Percentiles rank a stretch among this genome's conserved stretches.
Conservation (phyloP, 1,284 basidiomycete genomes). For the Ceratobasidium theobromae region DNA sequence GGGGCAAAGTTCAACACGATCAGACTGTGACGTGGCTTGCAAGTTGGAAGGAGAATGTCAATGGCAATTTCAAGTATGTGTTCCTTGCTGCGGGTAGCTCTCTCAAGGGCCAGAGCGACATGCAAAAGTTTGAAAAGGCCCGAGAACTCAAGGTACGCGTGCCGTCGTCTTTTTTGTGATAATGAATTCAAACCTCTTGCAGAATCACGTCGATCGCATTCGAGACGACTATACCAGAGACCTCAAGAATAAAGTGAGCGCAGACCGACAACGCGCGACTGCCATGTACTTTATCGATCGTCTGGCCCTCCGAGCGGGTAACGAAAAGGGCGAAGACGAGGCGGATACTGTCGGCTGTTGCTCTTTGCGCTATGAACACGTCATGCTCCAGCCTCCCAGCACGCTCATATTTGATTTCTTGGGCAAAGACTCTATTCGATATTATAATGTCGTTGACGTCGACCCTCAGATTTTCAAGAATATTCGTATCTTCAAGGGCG, state of each 20-base stretch:
- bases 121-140: slow-evolving; percentile 95
- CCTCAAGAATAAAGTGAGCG: slow-evolving; percentile 87
- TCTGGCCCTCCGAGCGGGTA: slow-evolving; percentile 92
- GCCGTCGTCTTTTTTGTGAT: background rate
- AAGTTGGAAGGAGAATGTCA: slow-evolving; percentile 96
- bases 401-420: slow-evolving; percentile 91
- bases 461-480: slow-evolving; percentile 90
- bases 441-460: slow-evolving; percentile 87
- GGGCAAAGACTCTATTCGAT: slow-evolving; percentile 97
- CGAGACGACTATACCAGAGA: slow-evolving; percentile 84
- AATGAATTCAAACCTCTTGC: slow-evolving; percentile 13
- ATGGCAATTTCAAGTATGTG: slow-evolving; percentile 91
- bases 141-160: slow-evolving; percentile 81
- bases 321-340: slow-evolving; percentile 98
- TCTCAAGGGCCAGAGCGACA: slow-evolving; percentile 94
- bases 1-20: slow-evolving; percentile 85
- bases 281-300: slow-evolving; percentile 97
- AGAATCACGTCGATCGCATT: slow-evolving; percentile 89
- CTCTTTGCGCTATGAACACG: slow-evolving; percentile 91
- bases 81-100: slow-evolving; percentile 93
- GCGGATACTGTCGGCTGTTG: slow-evolving; percentile 98
- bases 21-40: slow-evolving; percentile 97
- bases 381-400: slow-evolving; percentile 85
- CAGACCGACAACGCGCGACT: slow-evolving; percentile 89
- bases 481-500: slow-evolving; percentile 83